Evolutionary conservation across 352 stramenopile species (phyloP), one percentile per base, ranked within the genome.

Genomic region (Pythium scleroteichum): DNA sequence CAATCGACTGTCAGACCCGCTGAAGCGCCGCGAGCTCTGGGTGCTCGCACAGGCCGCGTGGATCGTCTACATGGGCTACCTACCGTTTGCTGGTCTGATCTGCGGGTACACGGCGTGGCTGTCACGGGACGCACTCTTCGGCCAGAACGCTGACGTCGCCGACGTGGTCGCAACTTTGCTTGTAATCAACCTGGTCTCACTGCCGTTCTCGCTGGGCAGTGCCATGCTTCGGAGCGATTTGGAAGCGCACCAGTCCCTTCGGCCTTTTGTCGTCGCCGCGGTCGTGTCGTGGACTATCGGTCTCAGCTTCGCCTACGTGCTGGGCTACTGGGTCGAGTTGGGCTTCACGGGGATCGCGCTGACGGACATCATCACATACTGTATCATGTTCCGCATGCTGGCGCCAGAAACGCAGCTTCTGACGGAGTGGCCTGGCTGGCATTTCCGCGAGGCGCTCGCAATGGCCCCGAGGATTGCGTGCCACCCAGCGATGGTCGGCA

Each of bases 241-340:
- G 14, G 48, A 54, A 22, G 20, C 38, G 4, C 61, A 68, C 8
- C 59, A 63, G 13, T 26, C 32, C 10, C 22, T 63, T 0, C 4
- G 16, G 6, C 61, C 61, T 7, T 59, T 59, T 49, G 61, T 45
- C 3, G 39, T 63, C 12, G 61, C 45, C 2, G 42, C 32, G 5
- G 24, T 42, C 17, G 38, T 63, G 6, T 63, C 61, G 9, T 68
- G 53, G 53, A 55, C 53, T 20, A 27, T 63, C 5, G 53, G 61
- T 1, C 49, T 68, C 13, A 59, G 44, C 20, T 62, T 63, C 45
- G 61, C 61, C 10, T 83, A 83, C 44, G 5, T 57, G 12, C 57
- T 86, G 3, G 72, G 71, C 26, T 86, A 72, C 44, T 72, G 73
- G 47, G 76, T 69, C 24, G 41, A 69, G 1, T 13, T 82, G 8